These are phyloP conservation scores for grape (Vitis vinifera) DNA, from an alignment of 164 flowering plant species.

Conservation along the genomic window ASM3070453v1 NC_081812.1:17618501-17619000, in stretches of 20 bases:
- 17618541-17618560: slow-evolving; percentile 5
- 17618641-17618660: slow-evolving; percentile 42
- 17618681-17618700: slow-evolving; percentile 57
- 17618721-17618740: slow-evolving; percentile 63
- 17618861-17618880: slow-evolving; percentile 45
- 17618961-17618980: slow-evolving; percentile 33
- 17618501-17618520: too few species aligned
- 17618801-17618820: slow-evolving; percentile 77
- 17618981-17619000: slow-evolving; percentile 39
- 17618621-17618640: slow-evolving; percentile 31
- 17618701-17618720: slow-evolving; percentile 78
- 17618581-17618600: slow-evolving; percentile 22
- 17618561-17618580: slow-evolving; percentile 29
- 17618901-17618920: slow-evolving; percentile 68
- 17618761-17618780: slow-evolving; percentile 59
- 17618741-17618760: slow-evolving; percentile 53
- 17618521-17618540: too few species aligned
- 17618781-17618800: slow-evolving; percentile 66
- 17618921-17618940: slow-evolving; percentile 44
- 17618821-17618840: slow-evolving; percentile 55
- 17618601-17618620: slow-evolving; percentile 19
- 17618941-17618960: slow-evolving; percentile 79
- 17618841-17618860: slow-evolving; percentile 71
- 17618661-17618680: slow-evolving; percentile 54
- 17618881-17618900: slow-evolving; percentile 71